Evolutionary conservation across 371 early-diverging fungal genomes (phyloP).

Genomic region (Polyrhizophydium stewartii): DNA sequence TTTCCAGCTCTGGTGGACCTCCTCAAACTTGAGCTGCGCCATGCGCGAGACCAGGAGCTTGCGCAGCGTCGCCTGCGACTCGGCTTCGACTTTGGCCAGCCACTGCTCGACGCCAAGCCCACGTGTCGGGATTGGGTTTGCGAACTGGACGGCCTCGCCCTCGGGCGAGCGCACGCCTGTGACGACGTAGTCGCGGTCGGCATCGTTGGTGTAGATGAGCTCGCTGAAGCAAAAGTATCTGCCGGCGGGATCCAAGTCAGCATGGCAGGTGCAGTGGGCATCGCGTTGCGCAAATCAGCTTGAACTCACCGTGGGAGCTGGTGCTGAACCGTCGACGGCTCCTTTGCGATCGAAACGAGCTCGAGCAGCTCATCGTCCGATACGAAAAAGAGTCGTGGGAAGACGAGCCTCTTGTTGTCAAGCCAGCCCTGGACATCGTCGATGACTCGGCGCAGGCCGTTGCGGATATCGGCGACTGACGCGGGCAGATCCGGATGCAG

Average conservation of each 20-base stretch:
- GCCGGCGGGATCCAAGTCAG: too few species aligned
- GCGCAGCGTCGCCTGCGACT: slow-evolving; percentile 7
- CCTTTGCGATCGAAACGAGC: slow-evolving; percentile 8
- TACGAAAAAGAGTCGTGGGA: slow-evolving; percentile 14
- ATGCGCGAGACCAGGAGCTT: slow-evolving; percentile 5
- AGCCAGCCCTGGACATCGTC: slow-evolving; percentile 18
- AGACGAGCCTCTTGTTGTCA: slow-evolving; percentile 11
- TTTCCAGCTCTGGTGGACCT: neutral
- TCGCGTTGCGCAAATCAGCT: too few species aligned
- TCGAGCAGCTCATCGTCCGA: slow-evolving; percentile 15
- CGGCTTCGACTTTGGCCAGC: slow-evolving; percentile 8
- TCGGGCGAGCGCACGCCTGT: slow-evolving; percentile 1
- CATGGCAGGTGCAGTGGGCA: too few species aligned
- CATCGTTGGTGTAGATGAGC: slow-evolving; percentile 2
- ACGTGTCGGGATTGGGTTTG: neutral
- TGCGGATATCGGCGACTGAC: slow-evolving; percentile 4
- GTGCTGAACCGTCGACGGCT: slow-evolving; percentile 2
- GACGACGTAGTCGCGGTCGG: slow-evolving; percentile 1
- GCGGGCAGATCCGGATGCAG: slow-evolving; percentile 4
- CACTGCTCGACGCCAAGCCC: slow-evolving; percentile 10
- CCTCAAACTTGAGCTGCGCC: slow-evolving; percentile 5
- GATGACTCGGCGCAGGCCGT: slow-evolving; percentile 5
- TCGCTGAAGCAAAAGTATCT: slow-evolving; percentile 9
- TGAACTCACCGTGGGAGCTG: slow-evolving; percentile 7
- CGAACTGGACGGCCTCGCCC: slow-evolving; percentile 5